These are phyloP conservation scores for Dillenia turbinata DNA, from an alignment of 164 flowering plant species.

Conservation along the genomic window DNA sequence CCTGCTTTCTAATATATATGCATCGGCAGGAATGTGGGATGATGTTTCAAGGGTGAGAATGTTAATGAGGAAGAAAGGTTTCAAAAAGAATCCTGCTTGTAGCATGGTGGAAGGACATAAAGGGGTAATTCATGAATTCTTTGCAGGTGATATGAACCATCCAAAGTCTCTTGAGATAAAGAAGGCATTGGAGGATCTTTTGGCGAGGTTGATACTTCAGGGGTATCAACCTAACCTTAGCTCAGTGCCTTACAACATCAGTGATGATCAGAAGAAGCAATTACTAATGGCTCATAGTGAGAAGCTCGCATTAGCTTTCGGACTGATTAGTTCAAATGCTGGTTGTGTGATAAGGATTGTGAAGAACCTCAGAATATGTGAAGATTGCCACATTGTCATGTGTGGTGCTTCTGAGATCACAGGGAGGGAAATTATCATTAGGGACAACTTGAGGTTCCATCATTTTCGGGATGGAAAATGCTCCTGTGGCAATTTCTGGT, in stretches of 20 bases:
- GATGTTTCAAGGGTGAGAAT: constrained; percentile 18
- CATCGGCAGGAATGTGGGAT: constrained; percentile 25
- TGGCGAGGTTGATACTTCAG: constrained; percentile 9
- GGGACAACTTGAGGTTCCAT: constrained; percentile 33
- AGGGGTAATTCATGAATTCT: constrained; percentile 28
- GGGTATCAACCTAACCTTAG: constrained; percentile 25
- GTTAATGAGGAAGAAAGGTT: constrained; percentile 18
- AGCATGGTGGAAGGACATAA: constrained; percentile 28
- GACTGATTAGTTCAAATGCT: constrained; percentile 10
- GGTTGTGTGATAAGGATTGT: constrained; percentile 16
- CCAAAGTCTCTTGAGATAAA: constrained; percentile 22
- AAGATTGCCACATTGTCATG: constrained; percentile 33
- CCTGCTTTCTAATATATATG: constrained; percentile 21
- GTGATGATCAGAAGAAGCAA: constrained; percentile 21
- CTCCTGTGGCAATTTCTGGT: constrained; percentile 33
- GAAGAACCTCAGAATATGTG: constrained; percentile 34
- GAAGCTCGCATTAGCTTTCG: constrained; percentile 31
- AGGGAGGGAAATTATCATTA: constrained; percentile 25
- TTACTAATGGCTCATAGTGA: constrained; percentile 29
- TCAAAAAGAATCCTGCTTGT: constrained; percentile 23
- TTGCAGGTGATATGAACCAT: constrained; percentile 28
- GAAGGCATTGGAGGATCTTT: constrained; percentile 17
- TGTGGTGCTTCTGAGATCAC: constrained; percentile 24
- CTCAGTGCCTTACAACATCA: constrained; percentile 25
- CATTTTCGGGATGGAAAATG: constrained; percentile 24